These are phyloP conservation scores for Monosporascus ibericus DNA, from an alignment of 2,329 filamentous ascomycete genomes.

Conservation along the genomic window DNA sequence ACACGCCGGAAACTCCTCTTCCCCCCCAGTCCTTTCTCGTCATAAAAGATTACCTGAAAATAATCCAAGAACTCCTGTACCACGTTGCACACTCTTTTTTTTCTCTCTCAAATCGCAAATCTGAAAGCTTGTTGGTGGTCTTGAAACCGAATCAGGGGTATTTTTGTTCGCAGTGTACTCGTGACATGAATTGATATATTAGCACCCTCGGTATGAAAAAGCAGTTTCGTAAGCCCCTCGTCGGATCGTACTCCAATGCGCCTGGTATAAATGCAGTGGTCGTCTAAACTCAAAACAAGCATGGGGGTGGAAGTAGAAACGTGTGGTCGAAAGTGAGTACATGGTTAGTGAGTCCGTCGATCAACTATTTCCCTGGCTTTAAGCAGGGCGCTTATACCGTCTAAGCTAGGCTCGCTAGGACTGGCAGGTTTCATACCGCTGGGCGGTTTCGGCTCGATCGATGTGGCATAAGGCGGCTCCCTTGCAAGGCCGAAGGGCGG, in stretches of 20 bases:
- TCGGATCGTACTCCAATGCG: not conserved
- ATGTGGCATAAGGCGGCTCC: constrained; percentile 3
- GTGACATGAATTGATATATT: not conserved
- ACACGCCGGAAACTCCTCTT: not conserved
- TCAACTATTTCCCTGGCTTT: constrained; percentile 55
- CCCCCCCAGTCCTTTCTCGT: not conserved
- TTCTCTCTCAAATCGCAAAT: not conserved
- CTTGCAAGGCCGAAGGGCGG: constrained; percentile 1
- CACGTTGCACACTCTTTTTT: not conserved
- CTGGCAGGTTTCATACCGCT: constrained; percentile 6
- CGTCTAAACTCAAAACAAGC: not conserved
- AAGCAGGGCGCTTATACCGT: constrained; percentile 54
- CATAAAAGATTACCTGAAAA: not conserved
- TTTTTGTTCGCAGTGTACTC: not conserved
- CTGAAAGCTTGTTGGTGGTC: not conserved
- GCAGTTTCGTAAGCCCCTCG: not conserved
- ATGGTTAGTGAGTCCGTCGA: constrained; percentile 22
- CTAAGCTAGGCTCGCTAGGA: constrained; percentile 30
- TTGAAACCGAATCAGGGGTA: not conserved
- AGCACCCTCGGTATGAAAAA: not conserved
- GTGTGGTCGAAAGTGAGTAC: not conserved
- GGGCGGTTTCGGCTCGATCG: constrained; percentile 8
- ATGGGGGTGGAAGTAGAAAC: not conserved
- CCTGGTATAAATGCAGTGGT: not conserved
- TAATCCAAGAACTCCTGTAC: not conserved